Evolutionary conservation across 1,139 yeast species (phyloP).

Genomic region (Kodamaea sp.): DNA sequence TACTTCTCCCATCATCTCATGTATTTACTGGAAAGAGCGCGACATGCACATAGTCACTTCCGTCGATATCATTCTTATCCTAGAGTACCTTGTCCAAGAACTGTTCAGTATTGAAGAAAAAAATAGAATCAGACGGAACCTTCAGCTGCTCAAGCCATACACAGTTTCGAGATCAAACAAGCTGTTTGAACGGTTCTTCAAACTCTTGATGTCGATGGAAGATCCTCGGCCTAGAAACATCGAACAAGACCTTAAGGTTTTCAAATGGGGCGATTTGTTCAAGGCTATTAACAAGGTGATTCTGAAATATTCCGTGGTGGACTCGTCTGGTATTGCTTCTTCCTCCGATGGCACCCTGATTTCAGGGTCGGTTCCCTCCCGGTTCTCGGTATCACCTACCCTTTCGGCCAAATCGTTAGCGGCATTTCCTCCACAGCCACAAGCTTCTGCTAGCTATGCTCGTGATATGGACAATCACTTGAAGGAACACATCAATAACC

Average conservation of each 20-base stretch:
- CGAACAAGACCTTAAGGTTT: constrained; percentile 72
- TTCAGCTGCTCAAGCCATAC: constrained; percentile 64
- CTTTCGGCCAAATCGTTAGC: not conserved
- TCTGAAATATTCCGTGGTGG: constrained; percentile 49
- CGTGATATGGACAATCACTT: too few relatives aligned
- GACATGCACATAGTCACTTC: constrained; percentile 58
- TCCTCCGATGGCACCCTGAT: not conserved
- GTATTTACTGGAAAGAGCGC: constrained; percentile 61
- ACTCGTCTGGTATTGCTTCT: not conserved
- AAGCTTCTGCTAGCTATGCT: not conserved
- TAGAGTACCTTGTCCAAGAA: constrained; percentile 59
- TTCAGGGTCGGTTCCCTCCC: not conserved
- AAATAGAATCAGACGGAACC: constrained; percentile 66
- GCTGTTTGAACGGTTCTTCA: constrained; percentile 52
- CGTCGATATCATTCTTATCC: constrained; percentile 60
- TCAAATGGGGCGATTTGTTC: constrained; percentile 57
- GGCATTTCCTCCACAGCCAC: not conserved
- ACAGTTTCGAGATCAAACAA: constrained; percentile 56
- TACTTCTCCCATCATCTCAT: constrained; percentile 47
- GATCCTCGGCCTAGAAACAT: constrained; percentile 72
- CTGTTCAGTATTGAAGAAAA: constrained; percentile 68
- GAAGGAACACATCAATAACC: not conserved
- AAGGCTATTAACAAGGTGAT: constrained; percentile 63
- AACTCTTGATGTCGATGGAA: constrained; percentile 61
- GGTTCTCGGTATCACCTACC: not conserved